Percentiles rank a stretch among this genome's conserved stretches.
These are phyloP conservation scores for Aureobasidium sp. DNA, from an alignment of 2,329 filamentous ascomycete genomes.

Conservation along the genomic window DNA sequence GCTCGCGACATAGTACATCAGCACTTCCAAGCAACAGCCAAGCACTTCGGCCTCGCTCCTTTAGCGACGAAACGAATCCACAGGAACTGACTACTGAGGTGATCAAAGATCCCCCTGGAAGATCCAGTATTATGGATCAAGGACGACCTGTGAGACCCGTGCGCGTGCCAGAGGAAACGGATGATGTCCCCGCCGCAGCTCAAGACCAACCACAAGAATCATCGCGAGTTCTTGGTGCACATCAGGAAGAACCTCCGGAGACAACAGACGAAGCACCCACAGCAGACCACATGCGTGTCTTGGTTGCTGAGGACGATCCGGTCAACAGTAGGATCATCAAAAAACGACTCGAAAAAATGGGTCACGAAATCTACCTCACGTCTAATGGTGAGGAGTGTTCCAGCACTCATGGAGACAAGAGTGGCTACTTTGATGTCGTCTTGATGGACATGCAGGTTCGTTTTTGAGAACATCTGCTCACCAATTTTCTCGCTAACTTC, in stretches of 20 bases:
- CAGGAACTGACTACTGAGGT: not conserved
- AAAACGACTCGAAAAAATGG: conserved; percentile 70
- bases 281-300: conserved; percentile 49
- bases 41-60: not conserved
- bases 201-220: conserved; percentile 6
- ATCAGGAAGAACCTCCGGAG: conserved; percentile 16
- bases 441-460: conserved; percentile 90
- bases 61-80: conserved; percentile 19
- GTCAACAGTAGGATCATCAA: conserved; percentile 76
- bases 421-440: conserved; percentile 63
- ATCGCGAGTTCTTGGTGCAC: not conserved
- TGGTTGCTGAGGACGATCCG: conserved; percentile 83
- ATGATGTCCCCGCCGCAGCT: not conserved
- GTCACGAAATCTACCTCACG: conserved; percentile 64
- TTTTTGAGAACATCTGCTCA: not conserved
- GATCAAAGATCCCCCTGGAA: conserved; percentile 25
- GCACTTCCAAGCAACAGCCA: conserved; percentile 10
- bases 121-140: conserved; percentile 35
- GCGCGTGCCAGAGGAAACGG: conserved; percentile 39
- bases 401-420: conserved; percentile 57
- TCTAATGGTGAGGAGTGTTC: conserved; percentile 83
- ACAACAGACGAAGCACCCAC: conserved; percentile 18
- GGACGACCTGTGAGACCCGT: conserved; percentile 39
- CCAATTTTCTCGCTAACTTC: conserved; percentile 16
- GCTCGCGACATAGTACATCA: conserved; percentile 23